Evolutionary conservation across 495 filamentous ascomycete genomes (phyloP).

Genomic region (Xylaria intraflava): DNA sequence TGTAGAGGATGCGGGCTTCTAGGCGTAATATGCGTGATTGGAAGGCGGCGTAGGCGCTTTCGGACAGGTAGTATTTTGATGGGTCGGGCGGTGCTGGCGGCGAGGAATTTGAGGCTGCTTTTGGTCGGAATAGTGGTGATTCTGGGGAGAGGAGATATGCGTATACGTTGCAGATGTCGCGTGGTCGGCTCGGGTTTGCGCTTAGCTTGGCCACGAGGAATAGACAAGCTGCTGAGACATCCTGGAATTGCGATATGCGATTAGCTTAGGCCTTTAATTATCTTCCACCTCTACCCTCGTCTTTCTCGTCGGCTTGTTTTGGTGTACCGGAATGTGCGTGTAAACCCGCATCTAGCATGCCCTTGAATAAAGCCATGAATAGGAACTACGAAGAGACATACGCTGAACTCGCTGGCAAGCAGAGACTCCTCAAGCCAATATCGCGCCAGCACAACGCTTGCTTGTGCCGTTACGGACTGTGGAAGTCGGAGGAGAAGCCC

Average conservation of each 20-base stretch:
- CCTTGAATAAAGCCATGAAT: not conserved
- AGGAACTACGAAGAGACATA: not conserved
- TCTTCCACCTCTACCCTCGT: no score
- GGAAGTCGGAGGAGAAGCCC: slow-evolving; percentile 79
- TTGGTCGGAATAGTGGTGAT: slow-evolving; percentile 52
- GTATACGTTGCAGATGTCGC: slow-evolving; percentile 78
- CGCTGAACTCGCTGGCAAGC: slow-evolving; percentile 42
- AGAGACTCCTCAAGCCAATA: slow-evolving; percentile 64
- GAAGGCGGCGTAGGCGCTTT: slow-evolving; percentile 58
- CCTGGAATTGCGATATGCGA: slow-evolving; percentile 37
- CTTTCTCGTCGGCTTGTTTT: not conserved
- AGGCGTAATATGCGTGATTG: slow-evolving; percentile 57
- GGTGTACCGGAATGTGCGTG: no score
- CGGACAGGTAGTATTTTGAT: slow-evolving; percentile 64
- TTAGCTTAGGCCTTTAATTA: not conserved
- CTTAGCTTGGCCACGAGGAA: slow-evolving; percentile 84
- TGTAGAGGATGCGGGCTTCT: slow-evolving; percentile 68
- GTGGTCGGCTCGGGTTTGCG: slow-evolving; percentile 63
- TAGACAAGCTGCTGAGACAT: slow-evolving; percentile 72
- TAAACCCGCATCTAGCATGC: no score
- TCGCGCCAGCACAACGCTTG: slow-evolving; percentile 79
- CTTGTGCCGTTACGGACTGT: slow-evolving; percentile 83
- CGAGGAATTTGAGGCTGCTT: slow-evolving; percentile 27
- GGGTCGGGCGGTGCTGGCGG: slow-evolving; percentile 37
- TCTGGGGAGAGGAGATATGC: slow-evolving; percentile 65